Base-by-base conservation (phyloP, 305 asterid genomes). In the Fraxinus platypoda region DNA sequence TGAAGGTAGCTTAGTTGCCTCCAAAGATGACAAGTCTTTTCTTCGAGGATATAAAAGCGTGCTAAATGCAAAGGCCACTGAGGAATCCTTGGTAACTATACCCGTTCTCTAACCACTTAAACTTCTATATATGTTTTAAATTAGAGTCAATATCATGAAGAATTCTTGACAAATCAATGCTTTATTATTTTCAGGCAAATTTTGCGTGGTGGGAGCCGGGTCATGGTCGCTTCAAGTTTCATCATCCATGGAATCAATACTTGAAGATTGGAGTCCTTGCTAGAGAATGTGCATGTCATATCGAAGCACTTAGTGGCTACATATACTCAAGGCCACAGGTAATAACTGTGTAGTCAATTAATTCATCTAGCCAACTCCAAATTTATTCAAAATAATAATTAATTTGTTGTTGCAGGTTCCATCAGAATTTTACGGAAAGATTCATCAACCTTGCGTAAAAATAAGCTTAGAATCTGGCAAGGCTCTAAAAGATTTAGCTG, bases 131-230 rank as follows among this genome's bases (percentile, higher is more conserved):
- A 28, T 75, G 15, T 33, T 75, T 9, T 6, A 12, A 3, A 23
- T 76, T 52, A 17, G 11, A 49, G 30, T 76, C 19, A 12, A 54
- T 34, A 7, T 8, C 9, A n/a, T 54, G 25, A n/a, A 17, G 62
- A 0, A 54, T n/a, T 6, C 8, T n/a, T n/a, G 26, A 54, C 66
- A n/a, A n/a, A 54, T 62, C 33, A 68, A 23, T 49, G 11, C 0
- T 31, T 19, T 1, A 41, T 2, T 21, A 12, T 26, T 78, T 66
- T 74, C 73, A 95, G 98, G 98, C 94, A 75, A 95, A 92, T 78
- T 88, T 87, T 79, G 98, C 98, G 0, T 86, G 97, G 94, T 94
- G 98, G 98, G 98, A 95, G 85, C 97, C 97, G 17, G 72, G 86
- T 6, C 98, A 92, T 79, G 97, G 95, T 7, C 30, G 83, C 0